Percentiles rank a stretch among this genome's conserved stretches.
These are phyloP conservation scores for Colletotrichum liaoningense DNA, from an alignment of 2,329 filamentous ascomycete genomes.

Conservation along the genomic window DNA sequence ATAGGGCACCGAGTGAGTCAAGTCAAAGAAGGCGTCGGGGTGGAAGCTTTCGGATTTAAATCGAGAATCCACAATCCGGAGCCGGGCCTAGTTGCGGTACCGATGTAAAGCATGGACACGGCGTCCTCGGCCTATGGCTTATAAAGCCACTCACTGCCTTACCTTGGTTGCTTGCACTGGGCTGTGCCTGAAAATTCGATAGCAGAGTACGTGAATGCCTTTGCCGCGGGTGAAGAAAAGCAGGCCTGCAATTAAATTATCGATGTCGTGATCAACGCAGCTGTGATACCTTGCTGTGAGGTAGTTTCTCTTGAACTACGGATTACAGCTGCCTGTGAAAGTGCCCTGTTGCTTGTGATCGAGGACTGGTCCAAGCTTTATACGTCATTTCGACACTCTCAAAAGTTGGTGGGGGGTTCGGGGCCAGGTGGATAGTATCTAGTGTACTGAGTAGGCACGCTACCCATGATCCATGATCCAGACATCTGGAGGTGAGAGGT, in stretches of 20 bases:
- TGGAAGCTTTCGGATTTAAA: constrained; percentile 11
- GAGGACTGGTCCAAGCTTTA: not conserved
- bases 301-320: not conserved
- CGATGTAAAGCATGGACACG: not conserved
- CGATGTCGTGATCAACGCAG: not conserved
- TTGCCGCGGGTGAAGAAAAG: not conserved
- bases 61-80: not conserved
- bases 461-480: not conserved
- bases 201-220: not conserved
- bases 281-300: not conserved
- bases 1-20: not conserved
- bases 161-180: not conserved
- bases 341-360: not conserved
- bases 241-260: not conserved
- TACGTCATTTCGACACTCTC: not conserved
- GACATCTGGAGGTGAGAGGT: not conserved
- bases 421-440: not conserved
- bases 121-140: not conserved
- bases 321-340: not conserved
- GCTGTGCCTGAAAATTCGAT: not conserved
- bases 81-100: not conserved
- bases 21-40: not conserved
- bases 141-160: not conserved
- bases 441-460: not conserved
- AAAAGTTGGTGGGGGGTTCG: not conserved